Percentiles rank a stretch among this genome's conserved stretches.
Evolutionary conservation across 495 filamentous ascomycete genomes (phyloP).

Genomic region (Apiosordaria backusii): DNA sequence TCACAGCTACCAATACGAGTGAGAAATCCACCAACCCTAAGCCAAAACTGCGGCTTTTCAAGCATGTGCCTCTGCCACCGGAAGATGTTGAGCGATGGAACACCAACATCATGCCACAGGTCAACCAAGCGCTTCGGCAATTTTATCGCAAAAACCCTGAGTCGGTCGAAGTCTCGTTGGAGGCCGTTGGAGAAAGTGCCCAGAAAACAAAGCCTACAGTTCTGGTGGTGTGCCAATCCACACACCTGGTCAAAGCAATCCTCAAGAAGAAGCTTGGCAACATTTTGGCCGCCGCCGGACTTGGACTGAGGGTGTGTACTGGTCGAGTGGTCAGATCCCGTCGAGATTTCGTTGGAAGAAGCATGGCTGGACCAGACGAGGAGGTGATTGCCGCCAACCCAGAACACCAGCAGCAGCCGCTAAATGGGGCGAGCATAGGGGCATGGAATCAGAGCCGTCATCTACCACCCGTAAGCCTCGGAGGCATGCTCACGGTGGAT

Average conservation of each 20-base stretch:
- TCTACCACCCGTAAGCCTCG: slow-evolving; percentile 83
- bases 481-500: slow-evolving; percentile 81
- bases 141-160: slow-evolving; percentile 66
- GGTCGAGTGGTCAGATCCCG: slow-evolving; percentile 66
- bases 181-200: slow-evolving; percentile 66
- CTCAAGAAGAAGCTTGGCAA: slow-evolving; percentile 63
- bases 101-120: slow-evolving; percentile 62
- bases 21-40: slow-evolving; percentile 22
- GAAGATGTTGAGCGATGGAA: slow-evolving; percentile 70
- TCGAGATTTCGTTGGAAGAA: slow-evolving; percentile 41
- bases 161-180: slow-evolving; percentile 69
- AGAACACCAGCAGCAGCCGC: slow-evolving; percentile 67
- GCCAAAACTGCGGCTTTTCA: slow-evolving; percentile 48
- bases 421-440: slow-evolving; percentile 88
- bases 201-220: slow-evolving; percentile 68
- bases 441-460: slow-evolving; percentile 81
- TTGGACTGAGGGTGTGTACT: slow-evolving; percentile 59
- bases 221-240: slow-evolving; percentile 70
- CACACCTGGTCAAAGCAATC: slow-evolving; percentile 65
- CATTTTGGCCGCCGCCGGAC: slow-evolving; percentile 53
- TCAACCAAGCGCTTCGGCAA: slow-evolving; percentile 55
- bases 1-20: neutral
- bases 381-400: slow-evolving; percentile 51
- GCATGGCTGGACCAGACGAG: slow-evolving; percentile 36
- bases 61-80: slow-evolving; percentile 51